Evolutionary conservation across 176 grass and related monocot species (phyloP).

Genomic region (Zoysia pacifica): DNA sequence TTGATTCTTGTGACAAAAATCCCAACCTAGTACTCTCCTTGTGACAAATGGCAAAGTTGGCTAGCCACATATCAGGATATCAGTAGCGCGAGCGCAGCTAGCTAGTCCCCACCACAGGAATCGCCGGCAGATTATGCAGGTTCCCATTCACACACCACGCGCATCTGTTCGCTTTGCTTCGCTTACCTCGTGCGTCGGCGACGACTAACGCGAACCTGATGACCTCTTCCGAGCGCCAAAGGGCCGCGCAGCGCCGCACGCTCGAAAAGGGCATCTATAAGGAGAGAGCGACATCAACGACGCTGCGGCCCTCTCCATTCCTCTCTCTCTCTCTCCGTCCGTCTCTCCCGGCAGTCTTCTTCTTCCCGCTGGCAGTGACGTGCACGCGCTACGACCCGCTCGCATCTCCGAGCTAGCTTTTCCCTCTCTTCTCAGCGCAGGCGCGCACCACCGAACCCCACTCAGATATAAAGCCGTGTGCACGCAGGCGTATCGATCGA

Average conservation of each 20-base stretch:
- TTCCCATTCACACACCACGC: slow-evolving; percentile 20
- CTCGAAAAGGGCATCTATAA: slow-evolving; percentile 30
- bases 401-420: too few species aligned
- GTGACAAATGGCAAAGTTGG: too few species aligned
- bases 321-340: neutral
- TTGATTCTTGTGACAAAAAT: neutral
- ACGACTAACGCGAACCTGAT: neutral
- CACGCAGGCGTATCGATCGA: neutral
- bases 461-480: slow-evolving; percentile 31
- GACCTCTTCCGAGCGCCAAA: slow-evolving; percentile 30
- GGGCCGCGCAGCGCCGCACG: neutral
- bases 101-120: neutral
- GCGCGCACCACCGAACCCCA: slow-evolving; percentile 21
- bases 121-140: slow-evolving; percentile 2
- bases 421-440: neutral
- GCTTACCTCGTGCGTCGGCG: slow-evolving; percentile 8
- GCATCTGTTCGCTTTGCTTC: neutral
- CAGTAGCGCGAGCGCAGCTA: neutral
- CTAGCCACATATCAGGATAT: neutral
- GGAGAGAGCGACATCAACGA: slow-evolving; percentile 48
- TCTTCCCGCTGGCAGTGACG: slow-evolving; percentile 25
- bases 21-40: neutral
- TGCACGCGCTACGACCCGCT: slow-evolving; percentile 38
- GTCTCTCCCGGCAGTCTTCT: neutral
- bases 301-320: neutral